A percentile compares a stretch with the other conserved stretches of the same genome.
Evolutionary conservation across 2,329 filamentous ascomycete species (phyloP).

Genomic region (Ascochyta clinopodiicola): DNA sequence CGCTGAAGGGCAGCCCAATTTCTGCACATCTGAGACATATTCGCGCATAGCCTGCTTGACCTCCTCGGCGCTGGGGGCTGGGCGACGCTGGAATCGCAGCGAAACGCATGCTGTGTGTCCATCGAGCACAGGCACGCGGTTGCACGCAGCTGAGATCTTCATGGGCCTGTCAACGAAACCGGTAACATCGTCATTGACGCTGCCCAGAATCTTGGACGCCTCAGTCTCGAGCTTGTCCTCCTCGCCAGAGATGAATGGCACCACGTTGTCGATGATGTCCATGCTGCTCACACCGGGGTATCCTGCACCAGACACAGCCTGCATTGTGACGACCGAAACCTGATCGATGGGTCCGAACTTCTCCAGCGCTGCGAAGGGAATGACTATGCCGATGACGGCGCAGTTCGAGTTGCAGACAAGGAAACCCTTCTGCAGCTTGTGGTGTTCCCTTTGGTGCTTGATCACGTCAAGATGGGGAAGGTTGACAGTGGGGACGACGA

Average conservation of each 20-base stretch:
- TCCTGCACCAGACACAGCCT: conserved; percentile 91
- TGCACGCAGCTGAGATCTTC: conserved; percentile 85
- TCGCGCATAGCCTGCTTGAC: conserved; percentile 80
- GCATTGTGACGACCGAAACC: conserved; percentile 91
- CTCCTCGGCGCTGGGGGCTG: conserved; percentile 74
- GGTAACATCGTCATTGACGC: conserved; percentile 72
- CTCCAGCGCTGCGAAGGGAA: conserved; percentile 87
- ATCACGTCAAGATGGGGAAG: conserved; percentile 85
- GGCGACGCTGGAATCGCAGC: conserved; percentile 77
- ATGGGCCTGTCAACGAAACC: conserved; percentile 80
- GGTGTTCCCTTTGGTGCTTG: conserved; percentile 80
- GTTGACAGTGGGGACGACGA: conserved; percentile 96
- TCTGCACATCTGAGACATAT: conserved; percentile 83
- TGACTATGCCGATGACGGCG: conserved; percentile 93
- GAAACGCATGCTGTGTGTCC: conserved; percentile 96
- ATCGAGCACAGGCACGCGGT: conserved; percentile 91
- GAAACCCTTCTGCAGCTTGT: conserved; percentile 81
- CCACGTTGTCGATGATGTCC: conserved; percentile 96
- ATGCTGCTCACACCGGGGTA: conserved; percentile 89
- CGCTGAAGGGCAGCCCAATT: conserved; percentile 84
- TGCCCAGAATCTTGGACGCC: conserved; percentile 90
- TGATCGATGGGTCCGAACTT: conserved; percentile 78
- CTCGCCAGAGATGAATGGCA: conserved; percentile 91
- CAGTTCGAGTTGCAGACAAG: conserved; percentile 98
- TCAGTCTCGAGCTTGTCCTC: conserved; percentile 97